Base-by-base conservation (phyloP, 495 filamentous ascomycete genomes). In the Immersiella caudata region DNA sequence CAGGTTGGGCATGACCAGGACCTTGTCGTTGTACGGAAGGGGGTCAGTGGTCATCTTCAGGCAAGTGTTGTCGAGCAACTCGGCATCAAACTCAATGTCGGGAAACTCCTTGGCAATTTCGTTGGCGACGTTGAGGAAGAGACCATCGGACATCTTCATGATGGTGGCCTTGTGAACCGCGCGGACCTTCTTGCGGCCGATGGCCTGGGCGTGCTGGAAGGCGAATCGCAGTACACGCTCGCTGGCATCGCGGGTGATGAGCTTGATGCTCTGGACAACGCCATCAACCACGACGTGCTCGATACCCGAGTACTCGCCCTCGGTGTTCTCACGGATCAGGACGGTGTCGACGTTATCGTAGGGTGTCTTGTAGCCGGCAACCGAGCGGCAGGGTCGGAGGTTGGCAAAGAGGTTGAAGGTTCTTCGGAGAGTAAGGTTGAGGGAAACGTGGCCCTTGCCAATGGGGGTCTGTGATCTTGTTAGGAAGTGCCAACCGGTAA, bases 361-460 rank as follows among this genome's bases (percentile, higher is more conserved):
- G 64, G 95, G 93, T 49, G 95, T 99, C 88, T 98, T 97, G 89
- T 90, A 99, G 70, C 95, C 95, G 65, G 90, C 91, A 69, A 99
- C 91, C 60, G 93, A 97, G 70, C 92, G 93, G 88, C 95, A 99
- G 57, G 95, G 95, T 72, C 95, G 93, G 68, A 99, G 87, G 84
- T 99, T 99, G 82, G 95, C 95, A 80, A 99, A 99, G 75, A 99
- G 93, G 86, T 98, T 98, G 88, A 99, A 99, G 63, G 95, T 98
- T 73, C 95, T 90, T 71, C 95, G 93, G 75, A 99, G 93, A 69
- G 95, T 99, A 65, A 99, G 85, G 87, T 99, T 99, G 71, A 99
- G 92, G 60, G 95, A 99, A 76, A 99, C 96, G 81, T 99, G 95
- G 74, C 95, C 95, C 84, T 98, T 98, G 74, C 95, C 95, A 75